phyloP scores from a whole-genome alignment of 2,329 filamentous ascomycete species.

The Reticulascus tulasneorum region DNA sequence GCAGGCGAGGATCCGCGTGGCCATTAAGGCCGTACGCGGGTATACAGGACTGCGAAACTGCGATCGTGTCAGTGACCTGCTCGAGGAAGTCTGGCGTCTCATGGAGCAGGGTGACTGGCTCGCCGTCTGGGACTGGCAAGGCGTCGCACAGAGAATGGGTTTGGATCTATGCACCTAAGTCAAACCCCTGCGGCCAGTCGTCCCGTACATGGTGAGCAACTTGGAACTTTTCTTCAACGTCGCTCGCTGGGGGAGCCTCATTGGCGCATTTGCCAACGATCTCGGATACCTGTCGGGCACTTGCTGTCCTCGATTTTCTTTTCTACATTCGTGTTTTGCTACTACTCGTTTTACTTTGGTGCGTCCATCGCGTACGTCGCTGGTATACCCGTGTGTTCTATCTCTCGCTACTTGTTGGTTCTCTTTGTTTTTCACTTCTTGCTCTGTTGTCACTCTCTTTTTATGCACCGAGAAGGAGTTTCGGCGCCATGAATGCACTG shows the following conservation, averaged over 20 bases:
- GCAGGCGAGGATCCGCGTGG: conserved; percentile 46
- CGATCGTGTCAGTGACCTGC: conserved; percentile 47
- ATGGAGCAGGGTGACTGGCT: conserved; percentile 57
- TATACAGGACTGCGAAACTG: conserved; percentile 60
- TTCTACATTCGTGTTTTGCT: background rate
- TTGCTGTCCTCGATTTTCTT: background rate
- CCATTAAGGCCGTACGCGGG: conserved; percentile 46
- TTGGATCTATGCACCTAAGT: conserved; percentile 49
- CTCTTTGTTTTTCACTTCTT: background rate
- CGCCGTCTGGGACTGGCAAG: conserved; percentile 62
- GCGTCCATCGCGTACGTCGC: background rate
- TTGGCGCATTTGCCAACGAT: too few relatives aligned
- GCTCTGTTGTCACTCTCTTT: too few relatives aligned
- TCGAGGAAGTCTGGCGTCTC: conserved; percentile 56
- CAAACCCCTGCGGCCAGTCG: too few relatives aligned
- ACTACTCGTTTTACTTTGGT: conserved; percentile 1
- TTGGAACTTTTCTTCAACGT: too few relatives aligned
- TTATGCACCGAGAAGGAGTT: too few relatives aligned
- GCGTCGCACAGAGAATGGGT: conserved; percentile 46
- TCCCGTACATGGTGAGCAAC: too few relatives aligned
- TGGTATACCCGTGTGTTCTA: conserved; percentile 12
- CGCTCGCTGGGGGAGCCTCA: too few relatives aligned
- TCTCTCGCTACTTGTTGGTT: conserved; percentile 2
- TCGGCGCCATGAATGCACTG: too few relatives aligned
- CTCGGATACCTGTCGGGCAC: too few relatives aligned